Percentiles rank a stretch among this genome's conserved stretches.
These are phyloP conservation scores for Sporothrix luriei DNA, from an alignment of 2,329 filamentous ascomycete species.

Conservation along the genomic window DNA sequence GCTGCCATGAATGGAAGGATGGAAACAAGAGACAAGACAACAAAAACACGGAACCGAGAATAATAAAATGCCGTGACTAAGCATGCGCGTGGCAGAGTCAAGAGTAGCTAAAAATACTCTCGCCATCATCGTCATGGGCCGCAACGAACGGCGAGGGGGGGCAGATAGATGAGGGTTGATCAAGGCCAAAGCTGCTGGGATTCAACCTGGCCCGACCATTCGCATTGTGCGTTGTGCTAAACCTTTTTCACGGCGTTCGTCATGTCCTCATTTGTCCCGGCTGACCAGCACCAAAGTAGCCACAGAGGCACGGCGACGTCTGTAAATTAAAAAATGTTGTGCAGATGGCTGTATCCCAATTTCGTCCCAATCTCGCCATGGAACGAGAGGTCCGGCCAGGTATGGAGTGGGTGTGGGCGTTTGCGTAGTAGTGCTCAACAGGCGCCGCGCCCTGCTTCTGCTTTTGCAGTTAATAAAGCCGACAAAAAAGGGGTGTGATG, in stretches of 20 bases:
- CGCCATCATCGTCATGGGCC: not conserved
- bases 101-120: constrained; percentile 14
- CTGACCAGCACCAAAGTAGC: constrained; percentile 4
- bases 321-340: not conserved
- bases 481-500: not conserved
- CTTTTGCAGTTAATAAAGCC: not conserved
- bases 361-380: constrained; percentile 5
- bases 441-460: not conserved
- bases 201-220: not conserved
- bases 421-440: not conserved
- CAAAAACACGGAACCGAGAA: constrained; percentile 10
- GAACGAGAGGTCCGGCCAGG: not conserved
- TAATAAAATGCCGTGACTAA: not conserved
- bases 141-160: not conserved
- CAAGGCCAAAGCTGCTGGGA: not conserved
- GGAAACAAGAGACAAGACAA: not conserved
- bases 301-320: not conserved
- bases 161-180: too few relatives aligned
- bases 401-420: not conserved
- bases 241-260: not conserved
- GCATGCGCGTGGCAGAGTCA: constrained; percentile 2
- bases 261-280: not conserved
- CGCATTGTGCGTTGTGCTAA: not conserved
- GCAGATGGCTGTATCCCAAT: not conserved
- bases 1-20: too few relatives aligned